Evolutionary conservation across 2,329 filamentous ascomycete genomes (phyloP).

Genomic region (Delphinella strobiligena): DNA sequence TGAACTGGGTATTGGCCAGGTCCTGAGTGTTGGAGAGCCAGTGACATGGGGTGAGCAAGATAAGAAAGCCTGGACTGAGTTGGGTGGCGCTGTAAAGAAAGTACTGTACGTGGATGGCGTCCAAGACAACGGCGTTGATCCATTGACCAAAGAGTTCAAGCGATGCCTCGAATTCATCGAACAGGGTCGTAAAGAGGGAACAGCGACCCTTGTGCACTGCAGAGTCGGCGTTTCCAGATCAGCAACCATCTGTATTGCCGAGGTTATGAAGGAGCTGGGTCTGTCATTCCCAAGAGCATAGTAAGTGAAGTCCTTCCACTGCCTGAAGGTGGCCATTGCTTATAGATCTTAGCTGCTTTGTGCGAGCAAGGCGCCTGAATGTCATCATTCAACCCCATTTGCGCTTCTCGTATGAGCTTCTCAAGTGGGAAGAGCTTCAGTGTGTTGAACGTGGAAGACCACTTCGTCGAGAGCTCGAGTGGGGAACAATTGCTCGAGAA

Average conservation of each 20-base stretch:
- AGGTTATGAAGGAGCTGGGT: slow-evolving; percentile 75
- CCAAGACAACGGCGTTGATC: slow-evolving; percentile 94
- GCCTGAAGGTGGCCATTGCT: slow-evolving; percentile 12
- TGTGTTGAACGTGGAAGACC: slow-evolving; percentile 41
- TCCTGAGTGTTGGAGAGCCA: slow-evolving; percentile 85
- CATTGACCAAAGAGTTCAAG: slow-evolving; percentile 73
- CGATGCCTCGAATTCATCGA: slow-evolving; percentile 86
- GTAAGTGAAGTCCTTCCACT: slow-evolving; percentile 29
- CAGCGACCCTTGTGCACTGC: slow-evolving; percentile 87
- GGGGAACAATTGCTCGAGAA: slow-evolving; percentile 76
- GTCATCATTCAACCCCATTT: slow-evolving; percentile 98
- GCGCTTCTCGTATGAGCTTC: slow-evolving; percentile 83
- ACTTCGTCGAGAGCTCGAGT: slow-evolving; percentile 72
- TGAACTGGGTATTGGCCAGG: slow-evolving; percentile 70
- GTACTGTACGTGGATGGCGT: slow-evolving; percentile 72
- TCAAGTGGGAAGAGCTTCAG: slow-evolving; percentile 87
- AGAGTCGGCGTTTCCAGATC: slow-evolving; percentile 90
- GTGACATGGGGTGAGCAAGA: slow-evolving; percentile 68
- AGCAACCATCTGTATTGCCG: slow-evolving; percentile 97
- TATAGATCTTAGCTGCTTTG: slow-evolving; percentile 59
- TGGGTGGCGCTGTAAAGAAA: slow-evolving; percentile 30
- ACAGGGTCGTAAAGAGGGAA: slow-evolving; percentile 61
- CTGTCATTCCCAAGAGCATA: slow-evolving; percentile 87
- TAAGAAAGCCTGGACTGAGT: slow-evolving; percentile 14
- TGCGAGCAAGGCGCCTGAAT: slow-evolving; percentile 81